Evolutionary conservation across 176 grass and related monocot species (phyloP).

Genomic region (Chrysopogon serrulatus): DNA sequence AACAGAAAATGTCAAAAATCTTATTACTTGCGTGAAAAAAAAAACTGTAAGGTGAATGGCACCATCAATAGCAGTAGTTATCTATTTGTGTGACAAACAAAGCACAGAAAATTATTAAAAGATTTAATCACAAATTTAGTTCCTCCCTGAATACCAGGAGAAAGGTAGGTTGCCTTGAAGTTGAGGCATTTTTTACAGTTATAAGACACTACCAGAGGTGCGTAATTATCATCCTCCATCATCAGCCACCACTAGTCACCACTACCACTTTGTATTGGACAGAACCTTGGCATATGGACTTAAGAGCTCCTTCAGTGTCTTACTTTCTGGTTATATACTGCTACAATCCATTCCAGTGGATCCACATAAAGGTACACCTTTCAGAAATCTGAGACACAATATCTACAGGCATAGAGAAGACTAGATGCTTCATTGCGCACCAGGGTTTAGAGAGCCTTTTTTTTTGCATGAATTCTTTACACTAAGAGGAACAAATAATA

Average conservation of each 20-base stretch:
- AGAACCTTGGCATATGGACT: not conserved
- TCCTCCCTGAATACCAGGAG: not conserved
- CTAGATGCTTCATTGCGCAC: not conserved
- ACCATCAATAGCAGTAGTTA: not conserved
- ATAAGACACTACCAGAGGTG: not conserved
- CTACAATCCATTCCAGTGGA: not conserved
- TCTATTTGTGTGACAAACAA: not conserved
- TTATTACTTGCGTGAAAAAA: not conserved
- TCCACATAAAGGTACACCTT: not conserved
- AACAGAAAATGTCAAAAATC: not conserved
- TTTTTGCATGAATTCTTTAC: not conserved
- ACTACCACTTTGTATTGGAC: not conserved
- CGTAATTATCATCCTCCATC: not conserved
- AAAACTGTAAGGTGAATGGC: not conserved
- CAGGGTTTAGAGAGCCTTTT: not conserved
- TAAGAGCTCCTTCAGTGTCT: not conserved
- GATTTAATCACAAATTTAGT: not conserved
- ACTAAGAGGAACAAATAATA: not conserved
- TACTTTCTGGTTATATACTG: not conserved
- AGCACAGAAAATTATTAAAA: not conserved
- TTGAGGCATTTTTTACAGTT: not conserved
- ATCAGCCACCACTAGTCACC: not conserved
- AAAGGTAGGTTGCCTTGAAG: not conserved
- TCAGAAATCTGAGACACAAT: not conserved
- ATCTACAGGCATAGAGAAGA: not conserved